Evolutionary conservation across 2,329 filamentous ascomycete species (phyloP), one percentile per base, ranked within the genome.

Genomic region (Torrubiella hemipterigena): DNA sequence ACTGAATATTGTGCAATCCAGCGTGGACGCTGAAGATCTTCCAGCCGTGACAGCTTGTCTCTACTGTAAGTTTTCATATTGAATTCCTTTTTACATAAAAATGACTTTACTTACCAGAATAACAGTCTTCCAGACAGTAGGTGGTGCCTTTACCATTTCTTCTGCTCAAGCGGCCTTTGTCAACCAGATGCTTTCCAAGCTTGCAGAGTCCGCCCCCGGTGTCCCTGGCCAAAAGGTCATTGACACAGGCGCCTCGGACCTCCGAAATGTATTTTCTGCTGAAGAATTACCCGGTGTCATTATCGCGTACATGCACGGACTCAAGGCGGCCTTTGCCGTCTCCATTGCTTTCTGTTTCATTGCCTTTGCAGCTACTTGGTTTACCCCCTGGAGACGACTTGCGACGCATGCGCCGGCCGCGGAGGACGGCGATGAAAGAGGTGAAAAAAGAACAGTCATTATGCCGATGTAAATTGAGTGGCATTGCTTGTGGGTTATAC

Each of bases 281-380:
- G 43, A 64, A 16, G 59, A 53, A 31, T 49, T 77, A 1, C 39
- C 48, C 1, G 58, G 57, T 0, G 69, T 80, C 22, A 51, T 76
- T 7, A 31, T 42, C 0, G 69, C 67, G 0, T 80, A 80, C 52
- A 76, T 65, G 30, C 51, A 65, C 35, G 67, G 66, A 0, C 70
- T 75, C 39, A 72, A 73, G 42, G 70, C 76, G 6, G 59, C 61
- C 7, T 64, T 71, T 17, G 74, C 69, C 1, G 54, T 73, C 38
- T 58, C 62, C 4, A 54, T 59, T 10, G 40, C 12, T 14, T 24
- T 24, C 14, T 24, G 22, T 11, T 11, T 14, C 12, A 6, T 24
- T 24, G 22, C 22, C 6, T 24, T 24, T 24, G 12, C 14, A 14
- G 14, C 22, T 11, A 24, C 22, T 6, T 24, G 12, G 22, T 11